Conservation (phyloP, 2,329 filamentous ascomycete species). For the Neonectria faginata region DNA sequence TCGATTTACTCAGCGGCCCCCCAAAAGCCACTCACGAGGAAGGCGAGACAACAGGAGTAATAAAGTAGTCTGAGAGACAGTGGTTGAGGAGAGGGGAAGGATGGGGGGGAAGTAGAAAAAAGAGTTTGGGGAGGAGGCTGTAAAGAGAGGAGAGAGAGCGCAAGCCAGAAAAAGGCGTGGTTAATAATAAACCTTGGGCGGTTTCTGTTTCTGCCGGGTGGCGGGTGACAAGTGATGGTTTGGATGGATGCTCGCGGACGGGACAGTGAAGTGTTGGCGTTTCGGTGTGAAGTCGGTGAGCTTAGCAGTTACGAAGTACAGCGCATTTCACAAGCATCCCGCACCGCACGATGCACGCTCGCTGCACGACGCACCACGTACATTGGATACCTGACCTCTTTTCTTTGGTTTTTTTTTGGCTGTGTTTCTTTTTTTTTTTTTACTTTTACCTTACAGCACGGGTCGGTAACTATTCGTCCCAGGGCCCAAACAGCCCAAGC, state of each 20-base stretch:
- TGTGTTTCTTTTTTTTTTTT: too few relatives aligned
- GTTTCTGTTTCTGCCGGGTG: constrained; percentile 16
- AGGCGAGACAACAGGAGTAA: constrained; percentile 15
- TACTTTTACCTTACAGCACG: not conserved
- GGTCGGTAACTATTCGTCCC: too few relatives aligned
- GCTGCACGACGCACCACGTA: constrained; percentile 14
- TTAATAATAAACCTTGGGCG: not conserved
- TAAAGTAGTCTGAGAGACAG: constrained; percentile 3
- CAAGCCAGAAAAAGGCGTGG: not conserved
- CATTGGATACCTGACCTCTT: not conserved
- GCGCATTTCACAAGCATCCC: constrained; percentile 34
- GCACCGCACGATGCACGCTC: constrained; percentile 19
- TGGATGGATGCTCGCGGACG: too few relatives aligned
- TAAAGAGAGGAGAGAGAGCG: not conserved
- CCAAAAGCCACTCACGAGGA: constrained; percentile 20
- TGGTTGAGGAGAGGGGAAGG: constrained; percentile 5
- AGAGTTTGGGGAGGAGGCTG: constrained; percentile 7
- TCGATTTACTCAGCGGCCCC: constrained; percentile 26
- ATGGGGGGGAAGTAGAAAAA: constrained; percentile 15
- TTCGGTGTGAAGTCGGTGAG: constrained; percentile 52
- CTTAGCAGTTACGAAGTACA: constrained; percentile 21
- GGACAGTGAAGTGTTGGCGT: constrained; percentile 27
- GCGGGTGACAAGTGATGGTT: constrained; percentile 14
- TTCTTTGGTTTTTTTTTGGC: too few relatives aligned
- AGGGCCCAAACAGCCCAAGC: too few relatives aligned